Base-by-base conservation (phyloP, 441 rosid genomes). In the Dalechampia spathulata region DNA sequence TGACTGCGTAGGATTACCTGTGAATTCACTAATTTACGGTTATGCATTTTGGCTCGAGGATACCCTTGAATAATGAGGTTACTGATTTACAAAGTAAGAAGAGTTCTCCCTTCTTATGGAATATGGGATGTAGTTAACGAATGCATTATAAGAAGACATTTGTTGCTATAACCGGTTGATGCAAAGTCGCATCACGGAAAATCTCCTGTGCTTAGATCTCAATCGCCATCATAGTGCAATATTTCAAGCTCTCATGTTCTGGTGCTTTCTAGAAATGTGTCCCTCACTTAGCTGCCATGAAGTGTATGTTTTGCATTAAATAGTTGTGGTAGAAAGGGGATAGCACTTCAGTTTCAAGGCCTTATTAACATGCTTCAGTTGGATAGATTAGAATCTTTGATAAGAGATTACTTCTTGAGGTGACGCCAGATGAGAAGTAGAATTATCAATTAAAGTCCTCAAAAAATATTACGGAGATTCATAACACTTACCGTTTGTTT, bases 1-100 rank as follows among this genome's bases (percentile, higher is more conserved):
- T 10, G 11, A 12, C n/a, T 4, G 5, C 2, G n/a, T n/a, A 15
- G 16, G n/a, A 20, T 40, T 37, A 11, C 15, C 20, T 16, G 47
- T 57, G 28, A 49, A 39, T 46, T 27, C 34, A 21, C 53, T 28
- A 25, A 8, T 51, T 55, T 14, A 27, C 15, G 56, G 47, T 13
- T 11, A 4, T 17, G 44, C 28, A 46, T 21, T 45, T 9, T n/a
- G 49, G 23, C 26, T 19, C 11, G 14, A 6, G n/a, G 8, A 36
- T 37, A n/a, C 41, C 11, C 44, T 20, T 14, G 26, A 52, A 36
- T 30, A 17, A 14, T 16, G 13, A 37, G 32, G 34, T 9, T 38
- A 26, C 45, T 52, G 15, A 6, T 7, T 52, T 15, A 25, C 7
- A 30, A 36, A 34, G 32, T 34, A 32, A 32, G 37, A 32, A 32